Evolutionary conservation across 108 stramenopile genomes (phyloP), one percentile per base, ranked within the genome.

Genomic region (Phaeodactylum tricornutum): DNA sequence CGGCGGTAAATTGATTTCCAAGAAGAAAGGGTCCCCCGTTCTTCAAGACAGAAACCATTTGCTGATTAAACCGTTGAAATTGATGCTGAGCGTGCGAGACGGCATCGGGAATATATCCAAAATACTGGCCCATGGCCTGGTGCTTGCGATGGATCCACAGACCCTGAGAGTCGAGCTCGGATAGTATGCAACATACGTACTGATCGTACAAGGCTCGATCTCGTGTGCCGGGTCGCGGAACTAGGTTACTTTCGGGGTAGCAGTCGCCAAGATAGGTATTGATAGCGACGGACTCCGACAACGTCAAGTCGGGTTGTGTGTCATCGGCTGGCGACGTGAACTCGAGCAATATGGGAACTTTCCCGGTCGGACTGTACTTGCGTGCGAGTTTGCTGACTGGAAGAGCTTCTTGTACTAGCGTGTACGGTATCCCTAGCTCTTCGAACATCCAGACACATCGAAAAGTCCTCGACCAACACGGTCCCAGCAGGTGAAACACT

Each of bases 381-480:
- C 50, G 59, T 12, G 66, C 69, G 14, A 28, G 29, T 31, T 41
- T 21, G 31, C 30, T 32, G 7, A 66, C 62, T 42, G 64, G 67
- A 8, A 74, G 82, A 19, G 30, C 27, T 26, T 66, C 69, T 4
- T 29, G 28, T 29, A 74, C 36, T 28, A 61, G 29, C 1, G 59
- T 32, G 51, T 72, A 78, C 1, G 64, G 49, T 0, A 72, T 24
- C 0, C 61, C 55, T 14, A 84, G 53, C 57, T 89, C 82, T 64
- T 89, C 77, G n/a, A 89, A 61, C 83, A 89, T 84, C 87, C 87
- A 89, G 7, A 75, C 31, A 46, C 75, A 74, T 1, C 87, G 82
- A 52, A 84, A 84, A 20, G 82, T 64, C 1, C 87, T 64, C 43
- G 62, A 75, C 29, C 52, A 61, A 11, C 76, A 67, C 41, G 72